These are phyloP conservation scores for Xylaria digitata DNA, from an alignment of 2,329 filamentous ascomycete genomes.

Conservation along the genomic window DNA sequence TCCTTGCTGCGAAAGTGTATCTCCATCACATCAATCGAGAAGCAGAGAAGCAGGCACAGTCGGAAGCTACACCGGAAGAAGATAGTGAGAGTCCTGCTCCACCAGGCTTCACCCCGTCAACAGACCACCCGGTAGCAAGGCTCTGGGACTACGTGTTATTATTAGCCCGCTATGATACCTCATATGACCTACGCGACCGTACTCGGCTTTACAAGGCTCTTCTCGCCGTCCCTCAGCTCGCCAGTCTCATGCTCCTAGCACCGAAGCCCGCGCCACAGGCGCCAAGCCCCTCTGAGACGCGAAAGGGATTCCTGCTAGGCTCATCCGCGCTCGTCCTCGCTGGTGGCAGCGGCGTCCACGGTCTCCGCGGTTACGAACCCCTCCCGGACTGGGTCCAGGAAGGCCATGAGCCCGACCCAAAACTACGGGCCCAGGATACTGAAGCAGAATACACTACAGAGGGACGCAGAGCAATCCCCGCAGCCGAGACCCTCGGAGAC, in stretches of 20 bases:
- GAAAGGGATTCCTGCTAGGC: conserved; percentile 82
- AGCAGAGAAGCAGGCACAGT: conserved; percentile 53
- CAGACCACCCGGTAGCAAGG: conserved; percentile 75
- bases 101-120: conserved; percentile 52
- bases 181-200: conserved; percentile 93
- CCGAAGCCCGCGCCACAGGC: conserved; percentile 94
- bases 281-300: conserved; percentile 86
- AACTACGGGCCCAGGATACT: conserved; percentile 63
- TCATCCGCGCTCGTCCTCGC: conserved; percentile 88
- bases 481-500: conserved; percentile 72
- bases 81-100: conserved; percentile 44
- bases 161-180: conserved; percentile 90
- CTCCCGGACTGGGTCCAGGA: conserved; percentile 87
- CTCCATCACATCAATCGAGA: conserved; percentile 83
- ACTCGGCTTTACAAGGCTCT: conserved; percentile 89
- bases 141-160: conserved; percentile 88
- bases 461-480: conserved; percentile 62
- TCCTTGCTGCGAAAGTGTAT: conserved; percentile 96
- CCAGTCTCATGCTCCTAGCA: conserved; percentile 88
- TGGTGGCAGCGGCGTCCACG: conserved; percentile 76
- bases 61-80: conserved; percentile 45
- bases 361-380: conserved; percentile 80
- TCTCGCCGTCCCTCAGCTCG: conserved; percentile 84
- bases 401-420: conserved; percentile 82
- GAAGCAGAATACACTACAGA: conserved; percentile 55